Conservation (phyloP, 495 filamentous ascomycete genomes). For the Halenospora varia region DNA sequence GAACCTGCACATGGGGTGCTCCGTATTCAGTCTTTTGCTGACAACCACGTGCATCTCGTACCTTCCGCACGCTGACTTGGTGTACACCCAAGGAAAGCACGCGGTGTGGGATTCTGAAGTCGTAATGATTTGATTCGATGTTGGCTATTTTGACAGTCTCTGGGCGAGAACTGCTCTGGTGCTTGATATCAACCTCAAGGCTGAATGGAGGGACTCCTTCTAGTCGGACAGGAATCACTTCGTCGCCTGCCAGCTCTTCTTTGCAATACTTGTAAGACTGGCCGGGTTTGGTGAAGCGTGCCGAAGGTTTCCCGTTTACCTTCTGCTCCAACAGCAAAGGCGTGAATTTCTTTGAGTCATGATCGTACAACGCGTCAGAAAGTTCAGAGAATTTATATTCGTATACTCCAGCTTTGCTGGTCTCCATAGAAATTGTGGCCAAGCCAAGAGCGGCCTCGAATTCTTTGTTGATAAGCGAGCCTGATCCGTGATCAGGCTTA, state of each 20-base stretch:
- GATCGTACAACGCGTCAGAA: slow-evolving; percentile 78
- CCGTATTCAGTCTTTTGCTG: slow-evolving; percentile 64
- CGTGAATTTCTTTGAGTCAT: slow-evolving; percentile 55
- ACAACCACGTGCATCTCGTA: slow-evolving; percentile 82
- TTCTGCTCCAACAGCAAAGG: slow-evolving; percentile 72
- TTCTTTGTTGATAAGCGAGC: slow-evolving; percentile 56
- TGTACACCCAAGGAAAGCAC: slow-evolving; percentile 81
- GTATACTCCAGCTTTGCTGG: slow-evolving; percentile 71
- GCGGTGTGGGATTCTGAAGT: slow-evolving; percentile 77
- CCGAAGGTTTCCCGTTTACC: slow-evolving; percentile 76
- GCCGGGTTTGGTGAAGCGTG: slow-evolving; percentile 78
- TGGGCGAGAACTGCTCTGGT: slow-evolving; percentile 72
- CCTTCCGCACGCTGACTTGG: slow-evolving; percentile 78
- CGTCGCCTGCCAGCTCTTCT: slow-evolving; percentile 71
- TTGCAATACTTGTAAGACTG: slow-evolving; percentile 94
- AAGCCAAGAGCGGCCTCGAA: slow-evolving; percentile 68
- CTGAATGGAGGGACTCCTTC: slow-evolving; percentile 84
- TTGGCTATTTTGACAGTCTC: slow-evolving; percentile 75
- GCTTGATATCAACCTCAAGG: slow-evolving; percentile 87
- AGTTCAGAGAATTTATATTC: slow-evolving; percentile 81
- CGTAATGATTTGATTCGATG: slow-evolving; percentile 68
- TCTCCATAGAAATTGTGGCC: slow-evolving; percentile 78
- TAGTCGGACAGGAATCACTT: slow-evolving; percentile 80
- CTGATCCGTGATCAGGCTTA: slow-evolving; percentile 57
- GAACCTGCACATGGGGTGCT: slow-evolving; percentile 71